Evolutionary conservation across 2,329 filamentous ascomycete species (phyloP), one percentile per base, ranked within the genome.

Genomic region (Fusarium metavorans): DNA sequence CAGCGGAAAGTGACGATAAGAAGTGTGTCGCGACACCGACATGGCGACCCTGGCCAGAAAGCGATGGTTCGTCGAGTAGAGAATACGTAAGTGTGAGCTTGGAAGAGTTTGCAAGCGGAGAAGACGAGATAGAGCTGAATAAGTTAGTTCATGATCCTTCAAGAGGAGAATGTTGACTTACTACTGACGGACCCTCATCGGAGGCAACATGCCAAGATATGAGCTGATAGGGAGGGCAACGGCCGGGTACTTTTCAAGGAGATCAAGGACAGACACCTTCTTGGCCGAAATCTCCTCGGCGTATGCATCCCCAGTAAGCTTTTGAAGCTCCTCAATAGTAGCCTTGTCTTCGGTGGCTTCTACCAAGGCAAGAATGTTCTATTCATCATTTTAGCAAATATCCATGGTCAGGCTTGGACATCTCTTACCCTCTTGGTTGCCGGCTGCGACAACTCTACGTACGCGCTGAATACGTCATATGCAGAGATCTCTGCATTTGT

Each of bases 101-200:
- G 13, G 83, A 84, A 0, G 89, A 85, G 71, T 92, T 87, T 71
- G 84, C 85, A 0, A 94, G 85, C 0, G 93, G 92, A 0, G 93
- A 94, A 0, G 93, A 95, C 0, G 93, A 95, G 78, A 95, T 94
- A 35, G 91, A 94, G 76, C 85, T 86, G 64, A 11, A 9, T 1
- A 2, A 20, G 70, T 77, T 43, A 76, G 60, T 14, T 35, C 20
- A 2, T 3, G 3, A 13, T 16, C 7, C 6, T 16, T 11, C 34
- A 16, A 35, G 11, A 41, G 27, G 2, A 25, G 34, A 11, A 13
- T 18, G 8, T 30, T 23, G n/a, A 71, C 82, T 75, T 75, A 85
- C 81, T 95, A 95, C 81, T 94, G 92, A n/a, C 93, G 89, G 43
- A 94, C 87, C 32, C 93, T 91, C 91, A 97, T 94, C 0, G 93